Evolutionary conservation across 257 asterid species (phyloP), one percentile per base, ranked within the genome.

Genomic region (Eucommia ulmoides): DNA sequence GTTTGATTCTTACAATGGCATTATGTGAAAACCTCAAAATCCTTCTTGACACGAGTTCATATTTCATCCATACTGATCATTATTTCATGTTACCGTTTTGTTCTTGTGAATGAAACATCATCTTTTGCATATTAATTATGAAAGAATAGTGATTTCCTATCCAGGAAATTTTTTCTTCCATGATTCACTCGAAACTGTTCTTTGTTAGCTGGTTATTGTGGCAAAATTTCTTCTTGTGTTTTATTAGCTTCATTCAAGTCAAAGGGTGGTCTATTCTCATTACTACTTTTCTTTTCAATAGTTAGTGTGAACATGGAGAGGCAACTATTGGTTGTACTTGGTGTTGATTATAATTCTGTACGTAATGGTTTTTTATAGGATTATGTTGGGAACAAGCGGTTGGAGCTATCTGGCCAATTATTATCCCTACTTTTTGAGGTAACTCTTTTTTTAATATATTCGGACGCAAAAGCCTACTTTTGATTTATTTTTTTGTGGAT

Each of bases 341-440:
- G 21, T 49, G 59, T 49, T 33, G 59, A 41, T 49, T 41, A 52
- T 50, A 17, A 33, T 44, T 54, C 24, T 53, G 41, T 41, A 52
- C 58, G 24, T 38, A 38, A 41, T 24, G 38, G 20, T 14, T 15
- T 66, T 1, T 59, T 60, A 23, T 47, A 86, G 93, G 98, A 89
- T 68, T 89, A 89, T 48, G 93, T 86, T 54, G 98, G 98, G 62
- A 89, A 85, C 77, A 89, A 89, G 71, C 80, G 98, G 56, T 56
- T 89, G 70, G 98, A 89, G 72, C 82, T 89, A 19, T 85, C 98
- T 42, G 98, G 96, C 54, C 96, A 89, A 65, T 51, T 85, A 53
- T 55, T 89, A 52, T 74, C 96, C 53, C 54, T 89, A 62, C 93
- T 89, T 60, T 89, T 89, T 73, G 98, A 89, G 94, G 96, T 86